A percentile compares a stretch with the other conserved stretches of the same genome.
Conservation (phyloP, 2,329 filamentous ascomycete species). For the Aureobasidium sp. region DNA sequence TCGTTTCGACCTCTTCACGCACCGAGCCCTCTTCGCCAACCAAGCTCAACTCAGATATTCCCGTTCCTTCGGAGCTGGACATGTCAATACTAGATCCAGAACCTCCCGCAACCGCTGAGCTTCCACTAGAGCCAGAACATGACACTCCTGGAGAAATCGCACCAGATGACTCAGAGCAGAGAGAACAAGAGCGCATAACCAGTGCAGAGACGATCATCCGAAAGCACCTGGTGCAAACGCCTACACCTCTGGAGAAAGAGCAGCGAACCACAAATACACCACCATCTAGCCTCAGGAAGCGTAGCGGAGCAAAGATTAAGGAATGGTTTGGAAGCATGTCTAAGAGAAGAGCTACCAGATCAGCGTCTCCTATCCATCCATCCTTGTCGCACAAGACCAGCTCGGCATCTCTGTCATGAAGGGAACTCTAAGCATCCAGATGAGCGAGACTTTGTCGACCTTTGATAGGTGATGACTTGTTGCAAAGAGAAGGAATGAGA, state of each 20-base stretch:
- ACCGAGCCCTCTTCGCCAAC: constrained; percentile 10
- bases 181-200: background rate
- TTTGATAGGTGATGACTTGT: background rate
- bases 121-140: background rate
- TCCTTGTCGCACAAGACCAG: constrained; percentile 10
- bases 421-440: background rate
- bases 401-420: constrained; percentile 14
- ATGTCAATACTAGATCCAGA: constrained; percentile 7
- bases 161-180: background rate
- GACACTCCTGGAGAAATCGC: background rate
- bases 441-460: background rate
- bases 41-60: background rate
- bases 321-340: constrained; percentile 15
- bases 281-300: constrained; percentile 59
- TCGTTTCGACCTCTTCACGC: constrained; percentile 1
- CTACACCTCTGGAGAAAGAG: background rate
- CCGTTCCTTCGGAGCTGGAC: background rate
- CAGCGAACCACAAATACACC: constrained; percentile 16
- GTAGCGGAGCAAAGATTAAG: constrained; percentile 38
- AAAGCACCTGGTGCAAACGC: background rate
- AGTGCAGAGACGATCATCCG: background rate
- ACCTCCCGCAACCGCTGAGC: background rate
- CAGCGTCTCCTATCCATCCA: background rate
- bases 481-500: background rate
- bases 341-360: constrained; percentile 17